phyloP scores from a whole-genome alignment of 176 grass and related monocot species.

The Thinopyrum elongatum region DNA sequence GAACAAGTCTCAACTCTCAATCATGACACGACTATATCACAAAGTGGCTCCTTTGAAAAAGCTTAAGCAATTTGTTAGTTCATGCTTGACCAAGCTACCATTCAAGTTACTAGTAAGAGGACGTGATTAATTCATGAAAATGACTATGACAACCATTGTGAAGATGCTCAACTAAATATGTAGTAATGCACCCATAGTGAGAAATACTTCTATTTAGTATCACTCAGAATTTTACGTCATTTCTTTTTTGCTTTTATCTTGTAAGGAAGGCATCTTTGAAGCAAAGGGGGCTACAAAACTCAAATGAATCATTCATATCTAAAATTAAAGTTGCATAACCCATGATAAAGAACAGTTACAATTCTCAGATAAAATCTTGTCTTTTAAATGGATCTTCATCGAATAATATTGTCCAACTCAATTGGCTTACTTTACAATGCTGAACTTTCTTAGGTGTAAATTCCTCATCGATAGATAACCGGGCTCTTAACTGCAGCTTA shows the following conservation, averaged over 20 bases:
- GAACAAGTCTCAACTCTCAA: neutral
- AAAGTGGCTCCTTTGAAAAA: neutral
- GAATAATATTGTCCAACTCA: too few relatives aligned
- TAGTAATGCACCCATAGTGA: neutral
- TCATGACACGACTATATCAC: neutral
- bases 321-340: neutral
- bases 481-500: constrained; percentile 46
- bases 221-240: constrained; percentile 54
- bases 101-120: neutral
- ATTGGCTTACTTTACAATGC: constrained; percentile 52
- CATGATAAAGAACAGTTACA: neutral
- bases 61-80: neutral
- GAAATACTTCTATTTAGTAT: neutral
- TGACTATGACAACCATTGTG: neutral
- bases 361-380: constrained; percentile 42
- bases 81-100: neutral
- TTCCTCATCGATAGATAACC: constrained; percentile 47
- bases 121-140: neutral
- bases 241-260: constrained; percentile 61
- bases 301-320: constrained; percentile 1
- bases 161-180: constrained; percentile 7
- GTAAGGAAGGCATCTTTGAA: constrained; percentile 78
- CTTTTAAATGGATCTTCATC: constrained; percentile 51
- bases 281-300: constrained; percentile 66
- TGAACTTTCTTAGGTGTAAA: constrained; percentile 54